These are phyloP conservation scores for Acrocalymma vagum DNA, from an alignment of 2,329 filamentous ascomycete species.

Conservation along the genomic window DNA sequence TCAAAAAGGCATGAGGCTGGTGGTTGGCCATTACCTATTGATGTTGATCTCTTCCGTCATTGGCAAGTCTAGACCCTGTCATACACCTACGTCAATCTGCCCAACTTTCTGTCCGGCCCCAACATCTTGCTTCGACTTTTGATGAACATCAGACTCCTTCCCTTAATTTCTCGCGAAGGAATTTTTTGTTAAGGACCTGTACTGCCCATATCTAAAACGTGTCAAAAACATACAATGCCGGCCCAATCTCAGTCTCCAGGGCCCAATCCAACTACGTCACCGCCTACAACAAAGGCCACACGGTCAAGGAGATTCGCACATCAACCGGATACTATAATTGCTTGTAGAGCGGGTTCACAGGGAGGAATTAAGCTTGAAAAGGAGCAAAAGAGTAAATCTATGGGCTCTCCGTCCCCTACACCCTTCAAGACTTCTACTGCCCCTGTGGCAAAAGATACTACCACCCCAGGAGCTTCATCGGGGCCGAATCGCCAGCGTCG, in stretches of 20 bases:
- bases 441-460: slow-evolving; percentile 6
- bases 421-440: slow-evolving; percentile 10
- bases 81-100: slow-evolving; percentile 42
- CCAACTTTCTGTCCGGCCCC: slow-evolving; percentile 33
- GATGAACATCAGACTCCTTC: no score
- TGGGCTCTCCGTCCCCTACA: slow-evolving; percentile 9
- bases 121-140: slow-evolving; percentile 35
- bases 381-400: slow-evolving; percentile 14
- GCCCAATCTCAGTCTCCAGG: slow-evolving; percentile 35
- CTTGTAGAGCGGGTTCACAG: slow-evolving; percentile 35
- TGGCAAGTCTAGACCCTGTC: slow-evolving; percentile 20
- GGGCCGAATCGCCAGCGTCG: slow-evolving; percentile 27
- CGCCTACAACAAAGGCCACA: slow-evolving; percentile 24
- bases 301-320: slow-evolving; percentile 31
- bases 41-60: slow-evolving; percentile 24
- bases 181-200: background rate
- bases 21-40: slow-evolving; percentile 8
- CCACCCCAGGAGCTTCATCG: slow-evolving; percentile 6
- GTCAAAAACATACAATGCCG: slow-evolving; percentile 23
- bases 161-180: background rate
- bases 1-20: background rate
- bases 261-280: slow-evolving; percentile 27
- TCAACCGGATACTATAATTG: slow-evolving; percentile 5
- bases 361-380: slow-evolving; percentile 38
- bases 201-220: slow-evolving; percentile 3